Evolutionary conservation across 2,329 filamentous ascomycete genomes (phyloP), one percentile per base, ranked within the genome.

Genomic region (Aureobasidium sp.): DNA sequence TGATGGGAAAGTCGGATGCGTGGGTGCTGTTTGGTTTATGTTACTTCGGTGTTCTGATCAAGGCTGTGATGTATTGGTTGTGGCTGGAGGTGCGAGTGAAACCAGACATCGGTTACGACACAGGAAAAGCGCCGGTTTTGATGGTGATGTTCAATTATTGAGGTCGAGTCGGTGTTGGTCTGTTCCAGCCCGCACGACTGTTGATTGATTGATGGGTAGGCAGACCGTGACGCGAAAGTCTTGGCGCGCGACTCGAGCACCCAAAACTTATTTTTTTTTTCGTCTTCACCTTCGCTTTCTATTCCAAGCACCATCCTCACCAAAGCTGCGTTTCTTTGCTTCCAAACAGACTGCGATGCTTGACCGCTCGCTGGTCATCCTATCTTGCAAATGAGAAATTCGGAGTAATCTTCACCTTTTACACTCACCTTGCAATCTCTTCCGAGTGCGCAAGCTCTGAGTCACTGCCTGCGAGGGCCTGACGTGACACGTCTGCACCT

Each of bases 251-350:
- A n/a, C n/a, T n/a, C n/a, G n/a, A n/a, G n/a, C n/a, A n/a, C n/a
- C n/a, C n/a, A n/a, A n/a, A n/a, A n/a, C n/a, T n/a, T n/a, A n/a
- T n/a, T n/a, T n/a, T n/a, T n/a, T n/a, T n/a, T n/a, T n/a, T n/a
- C n/a, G n/a, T n/a, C n/a, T n/a, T n/a, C 68, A 70, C 65, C 66
- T 55, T 61, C 52, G n/a, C 41, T 48, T 71, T 71, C 66, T 68
- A 66, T 68, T 70, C 70, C 76, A 85, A 86, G 84, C 82, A 83
- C 81, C 85, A 83, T 84, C 86, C 86, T 85, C 80, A 79, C 82
- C 85, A 90, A 88, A 80, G 88, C 87, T 86, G 86, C 86, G 86
- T 90, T 90, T 90, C 87, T 88, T 90, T 90, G 87, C 87, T 85
- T 85, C 85, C 87, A 80, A 81, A 88, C 75, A 71, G 73, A 78